Evolutionary conservation across 345 rosid genomes (phyloP).

Genomic region (Brassica juncea): DNA sequence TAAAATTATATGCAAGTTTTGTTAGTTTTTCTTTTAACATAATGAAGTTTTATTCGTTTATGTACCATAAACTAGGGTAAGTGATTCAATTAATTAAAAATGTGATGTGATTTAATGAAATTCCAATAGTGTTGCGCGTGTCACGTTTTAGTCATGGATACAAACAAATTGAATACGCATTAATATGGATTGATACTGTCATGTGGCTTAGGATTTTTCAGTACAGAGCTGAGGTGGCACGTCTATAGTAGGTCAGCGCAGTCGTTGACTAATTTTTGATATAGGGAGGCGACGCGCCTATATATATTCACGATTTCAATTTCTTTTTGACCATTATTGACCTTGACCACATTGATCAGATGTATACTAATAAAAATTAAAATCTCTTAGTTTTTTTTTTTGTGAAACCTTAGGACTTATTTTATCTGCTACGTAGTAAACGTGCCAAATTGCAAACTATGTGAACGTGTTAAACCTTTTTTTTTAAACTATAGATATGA

Average conservation of each 20-base stretch:
- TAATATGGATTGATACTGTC: neutral
- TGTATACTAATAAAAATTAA: neutral
- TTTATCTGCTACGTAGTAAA: neutral
- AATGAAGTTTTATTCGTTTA: neutral
- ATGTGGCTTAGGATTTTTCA: conserved; percentile 1
- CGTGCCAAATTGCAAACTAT: neutral
- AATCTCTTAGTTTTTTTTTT: neutral
- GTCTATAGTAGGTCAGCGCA: conserved; percentile 11
- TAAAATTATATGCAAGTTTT: neutral
- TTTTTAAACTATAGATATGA: neutral
- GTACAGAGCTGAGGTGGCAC: neutral
- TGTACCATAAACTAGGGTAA: neutral
- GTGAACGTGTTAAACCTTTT: neutral
- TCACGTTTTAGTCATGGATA: conserved; percentile 25
- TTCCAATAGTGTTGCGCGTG: neutral
- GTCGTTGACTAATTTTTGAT: conserved; percentile 26
- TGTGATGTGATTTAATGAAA: neutral
- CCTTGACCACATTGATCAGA: conserved; percentile 23
- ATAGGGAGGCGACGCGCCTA: conserved; percentile 12
- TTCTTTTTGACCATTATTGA: conserved; percentile 7
- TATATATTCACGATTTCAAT: neutral
- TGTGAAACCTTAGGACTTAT: neutral
- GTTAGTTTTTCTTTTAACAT: neutral
- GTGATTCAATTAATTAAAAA: neutral
- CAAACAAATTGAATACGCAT: neutral